Percentiles rank a stretch among this genome's conserved stretches.
Conservation (phyloP, 805 yeast species). For the Starmerella apis region DNA sequence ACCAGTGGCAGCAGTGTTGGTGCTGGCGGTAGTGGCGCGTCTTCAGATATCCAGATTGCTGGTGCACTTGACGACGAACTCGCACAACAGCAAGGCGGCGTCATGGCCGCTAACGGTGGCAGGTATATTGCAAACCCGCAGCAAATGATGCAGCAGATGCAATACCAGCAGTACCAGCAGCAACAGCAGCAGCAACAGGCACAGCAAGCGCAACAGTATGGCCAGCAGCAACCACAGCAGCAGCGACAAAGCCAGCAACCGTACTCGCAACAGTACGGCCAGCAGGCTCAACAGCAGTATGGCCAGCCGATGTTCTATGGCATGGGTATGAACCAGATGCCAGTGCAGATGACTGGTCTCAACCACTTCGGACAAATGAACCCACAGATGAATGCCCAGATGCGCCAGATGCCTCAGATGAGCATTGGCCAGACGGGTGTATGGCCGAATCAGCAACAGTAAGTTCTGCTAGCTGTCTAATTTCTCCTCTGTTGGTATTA, state of each 20-base stretch:
- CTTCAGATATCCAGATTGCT: slow-evolving; percentile 16
- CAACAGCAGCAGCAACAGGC: slow-evolving; percentile 18
- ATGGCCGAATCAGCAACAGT: slow-evolving; percentile 25
- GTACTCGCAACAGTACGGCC: slow-evolving; percentile 18
- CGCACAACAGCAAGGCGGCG: slow-evolving; percentile 24
- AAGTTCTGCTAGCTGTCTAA: neutral
- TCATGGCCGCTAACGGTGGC: slow-evolving; percentile 19
- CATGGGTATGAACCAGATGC: slow-evolving; percentile 23
- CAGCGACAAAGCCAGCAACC: slow-evolving; percentile 20
- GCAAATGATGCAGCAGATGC: slow-evolving; percentile 25
- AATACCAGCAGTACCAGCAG: slow-evolving; percentile 22
- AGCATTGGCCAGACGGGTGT: slow-evolving; percentile 24
- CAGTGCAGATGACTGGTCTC: slow-evolving; percentile 22
- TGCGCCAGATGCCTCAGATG: slow-evolving; percentile 25
- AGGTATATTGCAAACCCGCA: slow-evolving; percentile 23
- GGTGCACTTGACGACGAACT: slow-evolving; percentile 25
- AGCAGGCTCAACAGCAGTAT: slow-evolving; percentile 20
- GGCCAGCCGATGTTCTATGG: slow-evolving; percentile 23
- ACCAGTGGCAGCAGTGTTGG: neutral
- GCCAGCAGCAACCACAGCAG: slow-evolving; percentile 14
- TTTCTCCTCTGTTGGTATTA: neutral
- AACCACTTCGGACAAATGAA: slow-evolving; percentile 21
- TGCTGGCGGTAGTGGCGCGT: slow-evolving; percentile 1
- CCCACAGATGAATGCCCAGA: slow-evolving; percentile 22
- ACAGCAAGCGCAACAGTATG: slow-evolving; percentile 24